Conservation (phyloP, 345 rosid species). For the Brassica carinata region DNA sequence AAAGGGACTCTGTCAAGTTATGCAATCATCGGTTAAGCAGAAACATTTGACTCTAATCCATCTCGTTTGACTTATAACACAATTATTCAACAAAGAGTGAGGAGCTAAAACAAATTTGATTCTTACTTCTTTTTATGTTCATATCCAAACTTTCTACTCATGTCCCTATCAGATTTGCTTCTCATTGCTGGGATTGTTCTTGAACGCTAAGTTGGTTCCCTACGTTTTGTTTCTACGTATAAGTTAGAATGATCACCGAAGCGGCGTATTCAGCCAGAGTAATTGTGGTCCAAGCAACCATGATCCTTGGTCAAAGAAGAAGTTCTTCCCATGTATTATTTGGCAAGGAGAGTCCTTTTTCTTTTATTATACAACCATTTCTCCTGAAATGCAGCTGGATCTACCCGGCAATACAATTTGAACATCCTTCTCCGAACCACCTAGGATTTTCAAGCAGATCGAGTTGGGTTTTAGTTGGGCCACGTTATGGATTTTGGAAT, state of each 20-base stretch:
- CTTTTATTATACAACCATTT: background rate
- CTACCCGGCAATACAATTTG: background rate
- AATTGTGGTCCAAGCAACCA: background rate
- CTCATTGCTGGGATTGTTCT: background rate
- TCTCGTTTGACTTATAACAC: constrained; percentile 21
- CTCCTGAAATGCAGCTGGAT: background rate
- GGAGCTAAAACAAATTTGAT: background rate
- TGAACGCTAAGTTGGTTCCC: background rate
- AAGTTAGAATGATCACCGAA: background rate
- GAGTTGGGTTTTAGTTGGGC: background rate
- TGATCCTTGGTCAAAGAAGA: background rate
- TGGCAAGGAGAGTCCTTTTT: background rate
- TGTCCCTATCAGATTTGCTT: background rate
- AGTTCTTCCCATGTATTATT: background rate
- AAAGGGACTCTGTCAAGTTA: background rate
- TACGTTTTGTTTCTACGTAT: background rate
- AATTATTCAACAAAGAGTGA: background rate
- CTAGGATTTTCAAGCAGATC: background rate
- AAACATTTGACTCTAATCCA: constrained; percentile 22
- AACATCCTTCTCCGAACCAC: background rate
- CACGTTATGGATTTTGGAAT: background rate
- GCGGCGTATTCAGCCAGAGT: background rate
- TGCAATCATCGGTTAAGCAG: constrained; percentile 30
- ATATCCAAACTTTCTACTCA: constrained; percentile 6
- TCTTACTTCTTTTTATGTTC: background rate